Evolutionary conservation across 176 grass and related monocot genomes (phyloP), one percentile per base, ranked within the genome.

Genomic region (Chrysopogon serrulatus): DNA sequence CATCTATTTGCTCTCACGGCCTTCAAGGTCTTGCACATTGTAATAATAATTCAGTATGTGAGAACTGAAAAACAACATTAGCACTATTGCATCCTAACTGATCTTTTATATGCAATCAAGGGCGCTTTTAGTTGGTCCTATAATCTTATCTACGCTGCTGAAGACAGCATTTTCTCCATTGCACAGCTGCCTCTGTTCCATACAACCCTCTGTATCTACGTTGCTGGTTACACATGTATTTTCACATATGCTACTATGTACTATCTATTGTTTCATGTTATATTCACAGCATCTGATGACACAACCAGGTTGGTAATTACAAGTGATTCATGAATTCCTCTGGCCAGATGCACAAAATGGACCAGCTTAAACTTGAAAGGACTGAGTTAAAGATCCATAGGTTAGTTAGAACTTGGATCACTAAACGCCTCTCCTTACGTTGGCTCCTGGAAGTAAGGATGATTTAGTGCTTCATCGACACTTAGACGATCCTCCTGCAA

Each of bases 401-500:
- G 42, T 40, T 36, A 30, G 53, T 53, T 34, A n/a, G 10, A 5
- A 43, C 70, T 19, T 64, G 7, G 40, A 57, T 57, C 23, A 24
- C 53, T 86, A 61, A 36, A 45, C 17, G 0, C 28, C 54, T 35
- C 33, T 13, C 30, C 77, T 31, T 86, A 86, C 3, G 30, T 74
- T 44, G 78, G 61, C 73, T 85, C 78, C 81, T 95, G 85, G 78
- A 98, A 98, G 62, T 98, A 98, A 56, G 96, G 91, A 85, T 98
- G 96, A 59, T 62, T 90, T 53, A 98, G 73, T 67, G 89, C 93
- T 87, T 98, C 96, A 78, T 98, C 93, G 18, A 95, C 85, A 73
- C 76, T 95, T 78, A 98, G 70, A 21, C 93, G 91, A 57, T 86
- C 93, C 80, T 98, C 96, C 96, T 98, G 83, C 60, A 83, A 83